phyloP scores from a whole-genome alignment of 1,284 basidiomycete genomes.

The Chalciporus sp. region DNA sequence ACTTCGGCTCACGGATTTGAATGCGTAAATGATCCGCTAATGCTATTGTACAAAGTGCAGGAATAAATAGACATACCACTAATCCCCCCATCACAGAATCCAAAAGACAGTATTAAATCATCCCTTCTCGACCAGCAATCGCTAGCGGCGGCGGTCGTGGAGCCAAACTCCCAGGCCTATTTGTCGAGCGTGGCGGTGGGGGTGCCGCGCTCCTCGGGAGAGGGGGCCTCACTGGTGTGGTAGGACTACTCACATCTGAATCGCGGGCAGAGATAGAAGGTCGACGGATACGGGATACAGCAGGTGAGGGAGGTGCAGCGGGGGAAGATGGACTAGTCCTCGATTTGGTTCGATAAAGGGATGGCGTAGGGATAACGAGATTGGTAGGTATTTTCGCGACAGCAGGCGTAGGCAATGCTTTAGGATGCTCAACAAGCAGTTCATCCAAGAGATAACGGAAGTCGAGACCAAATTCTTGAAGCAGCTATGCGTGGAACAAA shows the following conservation, averaged over 20 bases:
- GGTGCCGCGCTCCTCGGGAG: slow-evolving; percentile 39
- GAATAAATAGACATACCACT: background rate
- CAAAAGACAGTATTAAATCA: slow-evolving; percentile 42
- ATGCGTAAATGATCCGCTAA: background rate
- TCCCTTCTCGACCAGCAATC: slow-evolving; percentile 54
- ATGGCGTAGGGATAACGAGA: slow-evolving; percentile 24
- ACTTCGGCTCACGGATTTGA: background rate
- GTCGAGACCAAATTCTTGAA: slow-evolving; percentile 91
- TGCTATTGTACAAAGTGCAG: background rate
- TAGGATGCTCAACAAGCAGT: slow-evolving; percentile 59
- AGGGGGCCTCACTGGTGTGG: slow-evolving; percentile 30
- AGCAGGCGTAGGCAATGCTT: slow-evolving; percentile 32
- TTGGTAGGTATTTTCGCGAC: slow-evolving; percentile 26
- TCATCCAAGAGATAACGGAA: slow-evolving; percentile 84
- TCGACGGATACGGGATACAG: slow-evolving; percentile 17
- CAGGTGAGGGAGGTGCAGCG: slow-evolving; percentile 21
- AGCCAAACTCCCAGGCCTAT: slow-evolving; percentile 57
- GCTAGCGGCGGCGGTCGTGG: slow-evolving; percentile 49
- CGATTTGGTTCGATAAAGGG: slow-evolving; percentile 29
- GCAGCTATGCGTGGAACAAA: slow-evolving; percentile 52
- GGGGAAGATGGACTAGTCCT: slow-evolving; percentile 28
- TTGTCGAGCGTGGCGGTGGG: slow-evolving; percentile 59
- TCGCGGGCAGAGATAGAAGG: slow-evolving; percentile 22
- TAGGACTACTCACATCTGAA: slow-evolving; percentile 9
- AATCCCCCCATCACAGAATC: background rate